A percentile compares a stretch with the other conserved stretches of the same genome.
phyloP scores from a whole-genome alignment of 2,329 filamentous ascomycete species.

The Aspergillus texensis region DNA sequence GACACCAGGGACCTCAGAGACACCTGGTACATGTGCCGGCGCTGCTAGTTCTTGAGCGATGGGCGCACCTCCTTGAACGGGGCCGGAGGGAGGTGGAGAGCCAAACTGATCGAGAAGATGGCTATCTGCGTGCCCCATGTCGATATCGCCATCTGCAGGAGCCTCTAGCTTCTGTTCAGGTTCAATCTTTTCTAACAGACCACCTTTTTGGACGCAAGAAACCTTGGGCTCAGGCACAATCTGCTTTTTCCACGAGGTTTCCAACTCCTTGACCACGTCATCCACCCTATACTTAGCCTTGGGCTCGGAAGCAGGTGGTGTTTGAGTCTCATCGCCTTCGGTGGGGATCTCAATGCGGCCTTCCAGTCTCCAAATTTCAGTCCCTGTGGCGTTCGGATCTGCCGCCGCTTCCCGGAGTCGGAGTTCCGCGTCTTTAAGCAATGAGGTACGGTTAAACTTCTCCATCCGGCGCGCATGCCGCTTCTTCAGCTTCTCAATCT shows the following conservation, averaged over 20 bases:
- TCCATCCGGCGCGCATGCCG: slow-evolving; percentile 76
- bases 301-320: slow-evolving; percentile 41
- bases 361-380: slow-evolving; percentile 67
- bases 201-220: slow-evolving; percentile 75
- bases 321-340: slow-evolving; percentile 39
- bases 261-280: slow-evolving; percentile 74
- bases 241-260: slow-evolving; percentile 68
- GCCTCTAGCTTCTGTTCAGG: slow-evolving; percentile 29
- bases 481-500: slow-evolving; percentile 82
- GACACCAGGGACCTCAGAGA: slow-evolving; percentile 5
- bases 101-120: slow-evolving; percentile 40
- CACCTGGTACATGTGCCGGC: slow-evolving; percentile 42
- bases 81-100: slow-evolving; percentile 20
- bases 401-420: slow-evolving; percentile 70
- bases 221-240: slow-evolving; percentile 67
- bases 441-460: slow-evolving; percentile 70
- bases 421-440: slow-evolving; percentile 73
- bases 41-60: slow-evolving; percentile 52
- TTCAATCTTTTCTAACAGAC: slow-evolving; percentile 62
- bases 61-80: slow-evolving; percentile 52
- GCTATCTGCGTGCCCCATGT: slow-evolving; percentile 37
- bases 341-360: slow-evolving; percentile 43
- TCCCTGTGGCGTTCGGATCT: slow-evolving; percentile 55
- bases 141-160: slow-evolving; percentile 32
- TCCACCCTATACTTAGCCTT: slow-evolving; percentile 57